phyloP scores from a whole-genome alignment of 176 grass and related monocot genomes.

The Triticum urartu region DNA sequence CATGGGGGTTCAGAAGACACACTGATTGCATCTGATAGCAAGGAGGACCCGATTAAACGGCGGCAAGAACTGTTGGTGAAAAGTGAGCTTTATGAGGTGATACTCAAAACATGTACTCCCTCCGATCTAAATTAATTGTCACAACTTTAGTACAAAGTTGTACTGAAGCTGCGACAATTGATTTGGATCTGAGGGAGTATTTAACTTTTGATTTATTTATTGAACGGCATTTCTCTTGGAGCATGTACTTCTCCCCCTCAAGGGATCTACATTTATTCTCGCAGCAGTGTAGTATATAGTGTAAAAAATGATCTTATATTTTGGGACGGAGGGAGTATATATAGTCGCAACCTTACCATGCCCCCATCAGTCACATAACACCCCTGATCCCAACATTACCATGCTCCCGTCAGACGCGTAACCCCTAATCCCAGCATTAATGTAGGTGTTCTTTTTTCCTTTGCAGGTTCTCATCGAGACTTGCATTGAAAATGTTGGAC shows the following conservation, averaged over 20 bases:
- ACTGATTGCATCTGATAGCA: slow-evolving; percentile 48
- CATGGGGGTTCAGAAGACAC: not conserved
- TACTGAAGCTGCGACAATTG: too few relatives aligned
- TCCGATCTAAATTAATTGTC: too few relatives aligned
- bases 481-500: slow-evolving; percentile 65
- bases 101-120: not conserved
- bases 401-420: too few relatives aligned
- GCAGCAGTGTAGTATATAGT: not conserved
- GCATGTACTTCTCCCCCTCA: not conserved
- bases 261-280: slow-evolving; percentile 3
- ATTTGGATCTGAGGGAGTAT: not conserved
- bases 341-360: not conserved
- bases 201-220: not conserved
- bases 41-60: slow-evolving; percentile 75
- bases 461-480: slow-evolving; percentile 64
- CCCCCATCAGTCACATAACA: not conserved
- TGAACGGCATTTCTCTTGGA: not conserved
- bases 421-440: not conserved
- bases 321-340: not conserved
- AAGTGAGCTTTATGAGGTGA: slow-evolving; percentile 85
- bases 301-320: not conserved
- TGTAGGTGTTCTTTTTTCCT: not conserved
- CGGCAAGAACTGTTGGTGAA: slow-evolving; percentile 73
- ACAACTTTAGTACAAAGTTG: too few relatives aligned
- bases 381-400: not conserved